These are phyloP conservation scores for Dactylella cylindrospora DNA, from an alignment of 2,329 filamentous ascomycete genomes.

Conservation along the genomic window DNA sequence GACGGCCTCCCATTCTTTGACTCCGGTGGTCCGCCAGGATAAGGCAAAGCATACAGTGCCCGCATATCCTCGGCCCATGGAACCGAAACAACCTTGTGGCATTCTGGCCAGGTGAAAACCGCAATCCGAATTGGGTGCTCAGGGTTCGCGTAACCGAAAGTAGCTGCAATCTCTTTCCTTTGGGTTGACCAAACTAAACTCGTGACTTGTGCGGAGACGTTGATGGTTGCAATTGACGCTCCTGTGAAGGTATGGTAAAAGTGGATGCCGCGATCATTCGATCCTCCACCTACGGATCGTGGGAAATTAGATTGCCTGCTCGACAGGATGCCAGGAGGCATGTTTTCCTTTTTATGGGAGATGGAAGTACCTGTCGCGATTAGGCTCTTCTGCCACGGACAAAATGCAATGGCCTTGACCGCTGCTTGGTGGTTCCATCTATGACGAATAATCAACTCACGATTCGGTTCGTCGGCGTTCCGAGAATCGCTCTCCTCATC, in stretches of 20 bases:
- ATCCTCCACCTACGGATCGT: conserved; percentile 65
- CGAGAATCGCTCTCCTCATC: conserved; percentile 46
- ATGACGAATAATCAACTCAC: conserved; percentile 62
- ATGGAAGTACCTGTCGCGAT: conserved; percentile 67
- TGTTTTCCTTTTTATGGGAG: not conserved
- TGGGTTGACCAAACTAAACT: conserved; percentile 86
- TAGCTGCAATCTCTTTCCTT: conserved; percentile 83
- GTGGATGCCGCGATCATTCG: conserved; percentile 91
- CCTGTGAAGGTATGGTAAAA: conserved; percentile 89
- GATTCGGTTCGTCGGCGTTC: conserved; percentile 51
- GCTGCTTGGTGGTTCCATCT: conserved; percentile 79
- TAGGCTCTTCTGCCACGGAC: conserved; percentile 85
- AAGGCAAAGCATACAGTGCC: conserved; percentile 84
- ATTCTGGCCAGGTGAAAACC: conserved; percentile 92
- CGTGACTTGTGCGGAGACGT: conserved; percentile 90
- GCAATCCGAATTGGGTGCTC: conserved; percentile 87
- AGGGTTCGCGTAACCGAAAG: conserved; percentile 89
- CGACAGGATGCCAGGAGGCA: no score
- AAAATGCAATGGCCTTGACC: conserved; percentile 95
- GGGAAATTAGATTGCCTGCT: not conserved
- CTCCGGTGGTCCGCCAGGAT: conserved; percentile 62
- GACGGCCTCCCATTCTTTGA: conserved; percentile 22
- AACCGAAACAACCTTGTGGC: conserved; percentile 78
- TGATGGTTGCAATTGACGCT: conserved; percentile 81
- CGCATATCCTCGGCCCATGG: conserved; percentile 78